Evolutionary conservation across 1,139 yeast species (phyloP), one percentile per base, ranked within the genome.

Genomic region (Meyerozyma athensensis): DNA sequence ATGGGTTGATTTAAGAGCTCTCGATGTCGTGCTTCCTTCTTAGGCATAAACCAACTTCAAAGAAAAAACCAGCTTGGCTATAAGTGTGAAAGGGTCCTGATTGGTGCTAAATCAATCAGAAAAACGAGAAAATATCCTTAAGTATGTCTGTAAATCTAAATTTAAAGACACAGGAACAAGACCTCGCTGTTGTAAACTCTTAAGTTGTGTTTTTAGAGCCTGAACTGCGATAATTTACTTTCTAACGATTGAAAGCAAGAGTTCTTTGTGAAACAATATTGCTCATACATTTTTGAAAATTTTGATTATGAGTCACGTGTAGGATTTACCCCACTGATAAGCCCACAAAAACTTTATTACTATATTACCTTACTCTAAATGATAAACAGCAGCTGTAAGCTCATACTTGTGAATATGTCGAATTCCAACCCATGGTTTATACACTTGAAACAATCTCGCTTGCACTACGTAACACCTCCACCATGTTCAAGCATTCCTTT

Each of bases 401-500:
- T n/a, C n/a, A n/a, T n/a, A n/a, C n/a, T n/a, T n/a, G n/a, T n/a
- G n/a, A n/a, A n/a, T n/a, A n/a, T n/a, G n/a, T n/a, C n/a, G n/a
- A n/a, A n/a, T n/a, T n/a, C n/a, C n/a, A n/a, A n/a, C n/a, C n/a
- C n/a, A n/a, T n/a, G n/a, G n/a, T 20, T 52, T 61, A 86, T 45
- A 86, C 96, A 54, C 89, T 81, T 8, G 95, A 79, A 33, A 92
- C 97, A 58, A 92, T 90, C 55, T 85, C 95, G 48, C 87, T 80
- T 17, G 98, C 98, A 61, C 86, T 82, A 52, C 72, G 77, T 62
- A 92, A 75, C 38, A 90, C 92, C 51, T 86, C 90, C 40, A 92
- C 95, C 97, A 92, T 92, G 69, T 85, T 86, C 58, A 81, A 68
- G 61, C 97, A 90, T 63, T 92, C 98, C 59, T 83, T 85, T 65